These are phyloP conservation scores for Septoria linicola DNA, from an alignment of 2,329 filamentous ascomycete species.

Conservation along the genomic window DNA sequence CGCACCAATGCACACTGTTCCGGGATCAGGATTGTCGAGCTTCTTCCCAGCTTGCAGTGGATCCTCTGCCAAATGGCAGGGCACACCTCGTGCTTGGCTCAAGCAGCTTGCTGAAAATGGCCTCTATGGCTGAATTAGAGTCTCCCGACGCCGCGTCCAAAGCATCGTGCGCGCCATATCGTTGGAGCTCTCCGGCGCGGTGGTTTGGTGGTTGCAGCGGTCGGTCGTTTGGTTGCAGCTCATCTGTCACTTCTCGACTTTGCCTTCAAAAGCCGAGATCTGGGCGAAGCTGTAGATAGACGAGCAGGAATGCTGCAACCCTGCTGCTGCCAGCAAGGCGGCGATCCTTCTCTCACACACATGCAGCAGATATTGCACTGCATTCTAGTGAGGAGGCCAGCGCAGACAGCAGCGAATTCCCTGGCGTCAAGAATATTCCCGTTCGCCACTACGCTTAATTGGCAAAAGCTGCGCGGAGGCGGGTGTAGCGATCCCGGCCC, in stretches of 20 bases:
- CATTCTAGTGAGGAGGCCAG: background rate
- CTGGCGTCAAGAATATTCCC: too few species aligned
- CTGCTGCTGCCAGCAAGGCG: conserved; percentile 1
- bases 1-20: conserved; percentile 25
- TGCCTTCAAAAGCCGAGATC: too few species aligned
- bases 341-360: background rate
- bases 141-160: conserved; percentile 22
- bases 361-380: conserved; percentile 3
- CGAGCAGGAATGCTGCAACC: background rate
- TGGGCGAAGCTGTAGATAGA: background rate
- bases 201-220: conserved; percentile 18
- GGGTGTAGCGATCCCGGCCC: conserved; percentile 6
- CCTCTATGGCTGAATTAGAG: conserved; percentile 24
- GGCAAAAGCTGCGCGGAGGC: too few species aligned
- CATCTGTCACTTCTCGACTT: conserved; percentile 18
- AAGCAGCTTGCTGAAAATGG: conserved; percentile 19
- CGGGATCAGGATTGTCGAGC: conserved; percentile 18
- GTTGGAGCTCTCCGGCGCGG: conserved; percentile 20
- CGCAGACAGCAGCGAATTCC: background rate
- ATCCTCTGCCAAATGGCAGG: conserved; percentile 11
- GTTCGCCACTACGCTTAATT: too few species aligned
- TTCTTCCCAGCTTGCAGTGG: conserved; percentile 1
- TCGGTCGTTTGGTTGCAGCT: conserved; percentile 17
- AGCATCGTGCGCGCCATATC: conserved; percentile 18
- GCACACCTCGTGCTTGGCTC: conserved; percentile 6